A percentile compares a stretch with the other conserved stretches of the same genome.
Conservation (phyloP, 345 rosid species). For the Eucalyptus caleyi region DNA sequence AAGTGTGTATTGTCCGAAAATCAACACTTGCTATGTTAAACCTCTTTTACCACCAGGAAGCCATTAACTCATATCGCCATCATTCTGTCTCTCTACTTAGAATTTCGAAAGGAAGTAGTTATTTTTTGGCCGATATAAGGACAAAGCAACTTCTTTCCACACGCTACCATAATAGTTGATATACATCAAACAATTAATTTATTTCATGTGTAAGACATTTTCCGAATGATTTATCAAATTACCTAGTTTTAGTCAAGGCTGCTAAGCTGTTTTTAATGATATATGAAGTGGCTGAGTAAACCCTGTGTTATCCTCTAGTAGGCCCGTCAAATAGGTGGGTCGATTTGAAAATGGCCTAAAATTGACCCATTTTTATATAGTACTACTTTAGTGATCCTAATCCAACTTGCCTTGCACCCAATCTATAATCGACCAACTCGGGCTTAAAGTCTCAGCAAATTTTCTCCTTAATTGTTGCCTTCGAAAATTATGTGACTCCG, state of each 20-base stretch:
- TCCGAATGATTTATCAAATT: neutral
- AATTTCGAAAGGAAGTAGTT: neutral
- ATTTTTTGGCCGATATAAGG: fast-evolving
- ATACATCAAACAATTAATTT: neutral
- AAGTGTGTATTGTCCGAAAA: neutral
- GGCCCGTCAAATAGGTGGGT: neutral
- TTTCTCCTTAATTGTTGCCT: neutral
- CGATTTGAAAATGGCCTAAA: neutral
- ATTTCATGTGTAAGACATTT: neutral
- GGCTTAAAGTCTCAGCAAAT: neutral
- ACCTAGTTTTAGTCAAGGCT: neutral
- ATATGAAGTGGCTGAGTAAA: neutral
- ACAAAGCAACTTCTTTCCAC: neutral
- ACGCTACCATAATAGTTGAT: neutral
- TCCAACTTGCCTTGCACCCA: neutral
- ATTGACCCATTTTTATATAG: neutral
- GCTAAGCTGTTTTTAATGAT: no score
- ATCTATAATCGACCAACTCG: neutral
- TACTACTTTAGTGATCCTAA: neutral
- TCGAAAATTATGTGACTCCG: neutral
- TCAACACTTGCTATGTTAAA: neutral
- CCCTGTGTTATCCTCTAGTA: neutral
- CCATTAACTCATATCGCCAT: neutral
- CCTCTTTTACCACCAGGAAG: no score
- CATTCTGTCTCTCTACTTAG: neutral